Conservation (phyloP, 176 grass and related monocot genomes). For the Poa pratensis region DNA sequence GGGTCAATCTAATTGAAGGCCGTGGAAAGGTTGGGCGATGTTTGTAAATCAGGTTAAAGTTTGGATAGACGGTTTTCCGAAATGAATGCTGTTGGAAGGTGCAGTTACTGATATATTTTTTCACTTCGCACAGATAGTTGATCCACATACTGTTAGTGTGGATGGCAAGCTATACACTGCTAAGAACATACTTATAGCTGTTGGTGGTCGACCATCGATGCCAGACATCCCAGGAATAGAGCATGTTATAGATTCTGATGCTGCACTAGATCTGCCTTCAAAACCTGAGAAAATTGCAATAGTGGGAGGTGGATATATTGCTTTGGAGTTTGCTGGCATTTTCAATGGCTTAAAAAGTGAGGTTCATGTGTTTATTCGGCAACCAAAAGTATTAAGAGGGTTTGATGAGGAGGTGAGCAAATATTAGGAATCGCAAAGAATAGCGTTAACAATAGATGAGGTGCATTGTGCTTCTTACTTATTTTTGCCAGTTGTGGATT, state of each 20-base stretch:
- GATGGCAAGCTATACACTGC: slow-evolving; percentile 73
- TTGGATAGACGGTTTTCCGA: slow-evolving; percentile 32
- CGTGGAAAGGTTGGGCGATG: slow-evolving; percentile 69
- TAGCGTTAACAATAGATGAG: slow-evolving; percentile 11
- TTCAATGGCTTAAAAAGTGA: slow-evolving; percentile 84
- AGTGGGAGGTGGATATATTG: slow-evolving; percentile 80
- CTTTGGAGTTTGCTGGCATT: slow-evolving; percentile 83
- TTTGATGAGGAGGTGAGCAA: slow-evolving; percentile 85
- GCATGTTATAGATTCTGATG: slow-evolving; percentile 77
- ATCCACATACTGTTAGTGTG: slow-evolving; percentile 69
- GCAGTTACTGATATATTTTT: slow-evolving; percentile 38
- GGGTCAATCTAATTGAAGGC: slow-evolving; percentile 75
- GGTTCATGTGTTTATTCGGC: slow-evolving; percentile 84
- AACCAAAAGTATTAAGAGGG: slow-evolving; percentile 74
- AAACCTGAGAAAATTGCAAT: slow-evolving; percentile 79
- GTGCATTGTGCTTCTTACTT: slow-evolving; percentile 17
- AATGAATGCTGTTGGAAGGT: slow-evolving; percentile 18
- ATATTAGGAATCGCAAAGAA: background rate
- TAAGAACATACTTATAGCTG: slow-evolving; percentile 72
- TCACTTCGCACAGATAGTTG: slow-evolving; percentile 62
- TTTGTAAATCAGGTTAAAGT: slow-evolving; percentile 47
- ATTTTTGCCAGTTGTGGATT: slow-evolving; percentile 33
- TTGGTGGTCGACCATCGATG: slow-evolving; percentile 65
- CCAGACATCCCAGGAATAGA: slow-evolving; percentile 76
- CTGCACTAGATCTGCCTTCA: slow-evolving; percentile 62